A percentile compares a stretch with the other conserved stretches of the same genome.
phyloP scores from a whole-genome alignment of 208 protist species.

The Zelonia costaricensis region DNA sequence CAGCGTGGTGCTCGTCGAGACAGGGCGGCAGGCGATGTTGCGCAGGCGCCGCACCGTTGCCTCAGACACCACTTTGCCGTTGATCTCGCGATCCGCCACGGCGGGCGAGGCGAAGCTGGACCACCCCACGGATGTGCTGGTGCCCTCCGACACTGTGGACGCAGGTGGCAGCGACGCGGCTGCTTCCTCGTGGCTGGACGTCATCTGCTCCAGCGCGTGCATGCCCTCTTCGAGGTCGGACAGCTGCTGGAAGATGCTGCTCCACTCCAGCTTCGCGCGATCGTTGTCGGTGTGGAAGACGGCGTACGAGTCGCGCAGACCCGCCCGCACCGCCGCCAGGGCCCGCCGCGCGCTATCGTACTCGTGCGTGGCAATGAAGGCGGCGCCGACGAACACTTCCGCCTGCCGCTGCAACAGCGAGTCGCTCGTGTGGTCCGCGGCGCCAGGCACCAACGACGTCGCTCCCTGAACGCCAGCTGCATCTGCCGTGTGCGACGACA shows the following conservation, averaged over 20 bases:
- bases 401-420: conserved; percentile 49
- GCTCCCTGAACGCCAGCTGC: background rate
- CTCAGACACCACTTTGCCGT: conserved; percentile 43
- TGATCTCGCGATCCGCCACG: conserved; percentile 16
- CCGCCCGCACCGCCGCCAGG: conserved; percentile 45
- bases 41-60: conserved; percentile 60
- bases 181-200: conserved; percentile 15
- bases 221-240: conserved; percentile 88
- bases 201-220: conserved; percentile 57
- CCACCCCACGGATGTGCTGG: background rate
- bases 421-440: conserved; percentile 3
- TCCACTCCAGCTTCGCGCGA: conserved; percentile 73
- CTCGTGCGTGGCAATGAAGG: conserved; percentile 45
- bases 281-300: conserved; percentile 76
- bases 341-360: conserved; percentile 65
- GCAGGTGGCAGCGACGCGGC: background rate
- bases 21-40: conserved; percentile 67
- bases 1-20: conserved; percentile 55
- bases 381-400: conserved; percentile 62
- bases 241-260: conserved; percentile 80
- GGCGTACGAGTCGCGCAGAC: conserved; percentile 62
- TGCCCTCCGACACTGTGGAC: conserved; percentile 1
- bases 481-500: background rate
- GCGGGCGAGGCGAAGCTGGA: conserved; percentile 13
- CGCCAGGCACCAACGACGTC: background rate